Evolutionary conservation across 2,329 filamentous ascomycete genomes (phyloP).

Genomic region (Drechmeria coniospora): DNA sequence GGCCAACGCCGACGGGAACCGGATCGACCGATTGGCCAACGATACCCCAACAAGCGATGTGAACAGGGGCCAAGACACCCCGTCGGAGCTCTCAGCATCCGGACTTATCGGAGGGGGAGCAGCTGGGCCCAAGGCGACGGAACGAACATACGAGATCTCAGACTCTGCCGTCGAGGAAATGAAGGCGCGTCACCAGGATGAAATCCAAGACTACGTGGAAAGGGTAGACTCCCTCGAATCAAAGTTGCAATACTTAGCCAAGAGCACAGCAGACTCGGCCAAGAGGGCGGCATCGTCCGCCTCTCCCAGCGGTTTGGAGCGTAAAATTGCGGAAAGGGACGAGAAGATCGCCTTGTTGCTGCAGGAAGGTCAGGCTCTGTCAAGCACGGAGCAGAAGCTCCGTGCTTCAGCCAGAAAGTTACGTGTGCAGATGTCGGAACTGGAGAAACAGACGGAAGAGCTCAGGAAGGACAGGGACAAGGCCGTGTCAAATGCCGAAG

Average conservation of each 20-base stretch:
- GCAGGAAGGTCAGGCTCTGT: conserved; percentile 82
- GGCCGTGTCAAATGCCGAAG: conserved; percentile 32
- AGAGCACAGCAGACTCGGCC: conserved; percentile 62
- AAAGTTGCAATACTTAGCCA: conserved; percentile 77
- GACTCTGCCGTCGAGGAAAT: conserved; percentile 8
- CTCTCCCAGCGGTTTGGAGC: conserved; percentile 50
- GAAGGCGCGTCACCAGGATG: conserved; percentile 47
- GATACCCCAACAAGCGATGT: no score
- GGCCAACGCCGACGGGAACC: no score
- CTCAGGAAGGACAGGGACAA: conserved; percentile 45
- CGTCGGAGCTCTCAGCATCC: no score
- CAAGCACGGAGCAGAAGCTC: conserved; percentile 73
- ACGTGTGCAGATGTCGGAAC: conserved; percentile 44
- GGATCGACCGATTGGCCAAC: no score
- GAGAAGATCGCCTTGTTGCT: conserved; percentile 79
- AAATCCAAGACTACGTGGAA: conserved; percentile 71
- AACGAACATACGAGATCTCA: conserved; percentile 1
- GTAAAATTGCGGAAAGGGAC: conserved; percentile 76
- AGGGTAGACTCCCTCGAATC: conserved; percentile 82
- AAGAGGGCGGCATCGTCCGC: conserved; percentile 50
- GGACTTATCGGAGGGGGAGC: no score
- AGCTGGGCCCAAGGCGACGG: not conserved
- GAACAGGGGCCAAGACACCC: no score
- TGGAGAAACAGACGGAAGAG: conserved; percentile 44
- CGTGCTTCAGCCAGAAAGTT: conserved; percentile 72